Base-by-base conservation (phyloP, 805 yeast species). In the Debaryomyces maramus region DNA sequence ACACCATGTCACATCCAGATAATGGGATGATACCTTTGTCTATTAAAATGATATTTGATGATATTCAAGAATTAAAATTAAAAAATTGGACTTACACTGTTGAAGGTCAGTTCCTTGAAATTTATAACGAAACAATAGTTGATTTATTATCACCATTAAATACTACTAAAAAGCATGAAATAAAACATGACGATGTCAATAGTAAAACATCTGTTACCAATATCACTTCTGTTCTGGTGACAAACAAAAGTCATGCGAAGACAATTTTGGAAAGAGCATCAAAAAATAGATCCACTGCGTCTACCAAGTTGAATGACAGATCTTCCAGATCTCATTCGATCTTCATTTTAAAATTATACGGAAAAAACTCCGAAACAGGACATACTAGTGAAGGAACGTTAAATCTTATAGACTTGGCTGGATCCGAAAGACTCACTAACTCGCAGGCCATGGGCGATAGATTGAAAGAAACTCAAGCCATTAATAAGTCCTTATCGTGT, bases 321-420 rank as follows among this genome's bases (percentile, higher is more conserved):
- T 90, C 97, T 1, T 91, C 98, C 0, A 74, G 99, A 52, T 91
- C 98, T 0, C 99, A 91, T 59, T 82, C 87, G 3, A 82, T 91
- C 0, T 89, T 87, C 50, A 81, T 78, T 8, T 67, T 93, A 3
- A 64, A 72, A 13, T 64, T 91, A 10, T 41, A 56, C 2, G 95
- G 96, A 0, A 38, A 34, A 3, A 80, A 86, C 52, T 14, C 46
- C 1, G 51, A 53, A 7, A 78, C 84, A 0, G 77, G 78, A 0
- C 77, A 77, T 20, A 43, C 46, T 1, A 52, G 64, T 36, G 48
- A 55, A n/a, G 93, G 97, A 8, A 72, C 77, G 2, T 66, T 91
- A 41, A 90, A 91, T 54, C 65, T 91, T 39, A 81, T 93, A 35
- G 99, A 91, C 63, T 69, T 91, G 40, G 99, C 99, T 0, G 99